Evolutionary conservation across 495 filamentous ascomycete genomes (phyloP).

Genomic region (Choiromyces venosus): DNA sequence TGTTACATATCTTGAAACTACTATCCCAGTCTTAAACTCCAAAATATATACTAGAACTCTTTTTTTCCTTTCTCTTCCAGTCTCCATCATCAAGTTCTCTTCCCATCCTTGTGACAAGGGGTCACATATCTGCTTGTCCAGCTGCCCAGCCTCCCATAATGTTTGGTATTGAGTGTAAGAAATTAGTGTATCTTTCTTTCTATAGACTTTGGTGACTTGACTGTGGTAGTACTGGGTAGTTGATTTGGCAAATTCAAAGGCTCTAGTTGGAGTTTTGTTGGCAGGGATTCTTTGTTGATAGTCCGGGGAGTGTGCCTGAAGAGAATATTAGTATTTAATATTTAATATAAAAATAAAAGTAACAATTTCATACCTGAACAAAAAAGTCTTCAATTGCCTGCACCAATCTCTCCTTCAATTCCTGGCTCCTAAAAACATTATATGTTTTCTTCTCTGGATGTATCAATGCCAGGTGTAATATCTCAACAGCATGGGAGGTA

Average conservation of each 20-base stretch:
- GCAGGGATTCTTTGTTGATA: too few species aligned
- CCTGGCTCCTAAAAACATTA: not conserved
- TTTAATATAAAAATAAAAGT: not conserved
- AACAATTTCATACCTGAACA: constrained; percentile 7
- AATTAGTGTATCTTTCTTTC: not conserved
- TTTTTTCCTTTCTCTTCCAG: constrained; percentile 8
- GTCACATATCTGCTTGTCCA: not conserved
- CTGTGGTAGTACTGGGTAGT: constrained; percentile 3
- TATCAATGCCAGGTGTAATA: constrained; percentile 1
- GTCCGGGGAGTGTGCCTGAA: too few species aligned
- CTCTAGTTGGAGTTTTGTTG: too few species aligned
- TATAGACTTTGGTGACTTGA: constrained; percentile 7
- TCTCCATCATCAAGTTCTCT: not conserved
- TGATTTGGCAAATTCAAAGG: too few species aligned
- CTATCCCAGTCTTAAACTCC: not conserved
- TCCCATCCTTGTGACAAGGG: not conserved
- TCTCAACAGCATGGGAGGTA: constrained; percentile 7
- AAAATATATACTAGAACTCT: constrained; percentile 5
- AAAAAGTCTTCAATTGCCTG: constrained; percentile 9
- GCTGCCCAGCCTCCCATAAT: not conserved
- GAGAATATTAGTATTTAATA: too few species aligned
- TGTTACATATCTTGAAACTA: too few species aligned
- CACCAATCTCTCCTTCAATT: not conserved
- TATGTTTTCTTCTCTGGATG: not conserved
- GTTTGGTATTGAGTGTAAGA: not conserved